Evolutionary conservation across 2,329 filamentous ascomycete genomes (phyloP), one percentile per base, ranked within the genome.

Genomic region (Myriosclerotinia scirpicola): DNA sequence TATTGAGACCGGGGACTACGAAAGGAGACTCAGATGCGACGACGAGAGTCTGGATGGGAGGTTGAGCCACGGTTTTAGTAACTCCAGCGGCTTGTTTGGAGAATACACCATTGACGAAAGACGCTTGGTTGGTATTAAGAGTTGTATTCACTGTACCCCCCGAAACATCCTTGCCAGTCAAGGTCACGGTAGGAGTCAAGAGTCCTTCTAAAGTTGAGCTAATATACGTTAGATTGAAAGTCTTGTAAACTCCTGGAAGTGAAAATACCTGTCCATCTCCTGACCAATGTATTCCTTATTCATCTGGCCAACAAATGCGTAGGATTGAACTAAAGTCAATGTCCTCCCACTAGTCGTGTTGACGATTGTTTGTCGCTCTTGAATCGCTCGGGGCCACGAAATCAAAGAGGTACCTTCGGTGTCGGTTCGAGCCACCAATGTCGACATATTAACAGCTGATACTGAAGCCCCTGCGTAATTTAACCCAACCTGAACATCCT

Each of bases 41-140:
- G 26, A 75, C 73, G 36, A 75, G 72, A 20, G 74, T 76, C 69
- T 74, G 74, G 40, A 76, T 73, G 0, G 75, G 75, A 20, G 70
- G 69, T 7, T 40, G 42, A 22, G 80, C 76, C 68, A 66, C 68
- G 3, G 70, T 67, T 53, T 72, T 72, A 0, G 74, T 73, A 9
- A 65, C 55, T 52, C 71, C 67, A 15, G 70, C 63, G 60, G 69
- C 68, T 58, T 75, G n/a, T 75, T 76, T 78, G 64, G 88, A 85
- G 77, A 92, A 92, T 72, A 90, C 84, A 62, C 90, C 90, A 17
- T 84, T 85, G 50, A 92, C 84, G 72, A 92, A 93, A 8, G 85
- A 83, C 20, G 90, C 89, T 76, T 91, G 87, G 77, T 89, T 87
- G 68, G 85, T 83, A 12, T 88, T 88, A 61, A 92, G 84, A 44